phyloP scores from a whole-genome alignment of 2,329 filamentous ascomycete species.

The Ceratocystis huliohia region DNA sequence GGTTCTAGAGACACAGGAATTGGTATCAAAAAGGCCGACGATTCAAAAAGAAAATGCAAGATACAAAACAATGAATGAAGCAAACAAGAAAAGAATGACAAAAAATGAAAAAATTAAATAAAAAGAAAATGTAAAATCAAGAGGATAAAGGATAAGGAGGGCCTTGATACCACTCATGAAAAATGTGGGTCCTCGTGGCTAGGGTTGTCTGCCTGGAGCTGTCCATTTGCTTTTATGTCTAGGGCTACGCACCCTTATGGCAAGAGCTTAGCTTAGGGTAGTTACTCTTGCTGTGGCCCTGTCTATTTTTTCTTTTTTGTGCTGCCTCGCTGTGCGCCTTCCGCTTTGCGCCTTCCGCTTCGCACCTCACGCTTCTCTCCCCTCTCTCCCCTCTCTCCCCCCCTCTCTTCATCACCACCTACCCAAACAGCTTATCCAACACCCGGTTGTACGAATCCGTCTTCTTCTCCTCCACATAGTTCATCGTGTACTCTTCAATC shows the following conservation, averaged over 20 bases:
- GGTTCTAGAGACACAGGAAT: not conserved
- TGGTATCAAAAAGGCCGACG: not conserved
- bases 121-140: not conserved
- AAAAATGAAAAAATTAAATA: not conserved
- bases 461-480: constrained; percentile 34
- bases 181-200: not conserved
- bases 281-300: too few relatives aligned
- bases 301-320: too few relatives aligned
- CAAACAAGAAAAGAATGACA: not conserved
- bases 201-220: not conserved
- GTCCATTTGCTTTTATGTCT: not conserved
- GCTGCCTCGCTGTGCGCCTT: too few relatives aligned
- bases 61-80: not conserved
- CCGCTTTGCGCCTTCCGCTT: too few relatives aligned
- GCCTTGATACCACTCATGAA: not conserved
- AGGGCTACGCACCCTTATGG: too few relatives aligned
- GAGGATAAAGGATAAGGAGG: not conserved
- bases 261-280: too few relatives aligned
- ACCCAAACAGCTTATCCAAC: constrained; percentile 43
- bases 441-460: constrained; percentile 38
- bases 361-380: not conserved
- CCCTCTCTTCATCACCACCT: constrained; percentile 30
- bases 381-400: not conserved
- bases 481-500: constrained; percentile 55
- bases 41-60: not conserved